phyloP scores from a whole-genome alignment of 352 stramenopile species.

The Phytophthora ohioensis region DNA sequence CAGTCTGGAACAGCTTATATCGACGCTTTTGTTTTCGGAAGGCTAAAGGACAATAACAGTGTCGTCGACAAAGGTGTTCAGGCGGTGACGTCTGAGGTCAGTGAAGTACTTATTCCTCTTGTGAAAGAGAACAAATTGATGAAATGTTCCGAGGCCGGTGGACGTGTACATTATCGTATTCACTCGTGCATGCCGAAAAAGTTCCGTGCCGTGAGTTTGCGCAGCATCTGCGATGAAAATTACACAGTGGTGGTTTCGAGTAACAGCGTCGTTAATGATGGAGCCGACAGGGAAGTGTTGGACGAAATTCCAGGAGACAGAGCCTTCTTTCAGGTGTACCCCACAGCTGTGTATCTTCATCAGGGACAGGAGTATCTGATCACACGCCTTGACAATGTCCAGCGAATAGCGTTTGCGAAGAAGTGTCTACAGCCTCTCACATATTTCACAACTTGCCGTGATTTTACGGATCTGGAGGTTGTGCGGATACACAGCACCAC shows the following conservation, averaged over 20 bases:
- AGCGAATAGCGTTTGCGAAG: conserved; percentile 73
- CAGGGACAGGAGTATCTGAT: conserved; percentile 93
- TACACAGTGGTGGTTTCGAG: conserved; percentile 76
- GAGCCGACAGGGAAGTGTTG: conserved; percentile 52
- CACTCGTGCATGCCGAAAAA: conserved; percentile 74
- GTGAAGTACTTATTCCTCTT: conserved; percentile 34
- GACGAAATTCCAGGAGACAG: conserved; percentile 88
- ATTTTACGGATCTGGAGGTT: conserved; percentile 91
- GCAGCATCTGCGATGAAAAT: conserved; percentile 71
- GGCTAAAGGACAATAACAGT: neutral
- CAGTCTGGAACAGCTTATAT: conserved; percentile 68
- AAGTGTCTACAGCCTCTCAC: conserved; percentile 68
- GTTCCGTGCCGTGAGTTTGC: conserved; percentile 64
- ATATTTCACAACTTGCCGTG: conserved; percentile 90
- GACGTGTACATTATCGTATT: conserved; percentile 53
- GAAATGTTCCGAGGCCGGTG: conserved; percentile 34
- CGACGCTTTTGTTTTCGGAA: conserved; percentile 72
- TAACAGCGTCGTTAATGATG: conserved; percentile 46
- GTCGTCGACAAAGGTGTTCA: neutral
- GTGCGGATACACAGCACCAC: conserved; percentile 63
- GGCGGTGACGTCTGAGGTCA: conserved; percentile 15
- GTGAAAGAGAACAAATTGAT: conserved; percentile 60
- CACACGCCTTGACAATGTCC: conserved; percentile 78
- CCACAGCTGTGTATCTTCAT: conserved; percentile 92
- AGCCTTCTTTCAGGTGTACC: conserved; percentile 94